Evolutionary conservation across 2,329 filamentous ascomycete species (phyloP).

Genomic region (Colletotrichum gloeosporioides): DNA sequence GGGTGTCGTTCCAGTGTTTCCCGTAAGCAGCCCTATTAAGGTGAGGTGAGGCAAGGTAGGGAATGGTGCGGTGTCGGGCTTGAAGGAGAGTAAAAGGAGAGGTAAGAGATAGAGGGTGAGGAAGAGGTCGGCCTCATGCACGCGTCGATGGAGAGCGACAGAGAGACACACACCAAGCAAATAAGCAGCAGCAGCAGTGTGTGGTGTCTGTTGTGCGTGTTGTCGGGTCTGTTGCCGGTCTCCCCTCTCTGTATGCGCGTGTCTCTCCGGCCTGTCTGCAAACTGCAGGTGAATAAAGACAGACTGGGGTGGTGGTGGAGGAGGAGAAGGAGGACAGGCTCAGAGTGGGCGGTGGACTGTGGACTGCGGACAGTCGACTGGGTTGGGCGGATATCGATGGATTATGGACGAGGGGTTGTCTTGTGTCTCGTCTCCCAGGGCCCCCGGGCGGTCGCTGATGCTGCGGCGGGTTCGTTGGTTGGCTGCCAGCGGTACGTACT

Average conservation of each 20-base stretch:
- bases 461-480: not conserved
- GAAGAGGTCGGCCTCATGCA: slow-evolving; percentile 10
- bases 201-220: not conserved
- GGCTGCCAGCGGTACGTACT: not conserved
- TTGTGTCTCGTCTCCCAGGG: slow-evolving; percentile 1
- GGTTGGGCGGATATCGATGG: not conserved
- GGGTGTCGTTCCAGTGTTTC: not conserved
- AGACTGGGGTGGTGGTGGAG: not conserved
- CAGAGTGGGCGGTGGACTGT: not conserved
- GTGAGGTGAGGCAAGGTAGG: not conserved
- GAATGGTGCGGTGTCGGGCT: not conserved
- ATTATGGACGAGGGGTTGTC: not conserved
- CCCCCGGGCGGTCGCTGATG: not conserved
- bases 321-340: not conserved
- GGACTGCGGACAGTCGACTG: not conserved
- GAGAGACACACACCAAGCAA: not conserved
- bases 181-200: not conserved
- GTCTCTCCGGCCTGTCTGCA: not conserved
- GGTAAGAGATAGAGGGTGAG: not conserved
- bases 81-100: slow-evolving; percentile 8
- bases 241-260: not conserved
- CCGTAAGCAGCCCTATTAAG: not conserved
- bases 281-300: not conserved
- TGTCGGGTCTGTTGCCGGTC: not conserved
- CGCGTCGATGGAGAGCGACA: not conserved